These are phyloP conservation scores for Xylaria sp. DNA, from an alignment of 2,329 filamentous ascomycete genomes.

Conservation along the genomic window DNA sequence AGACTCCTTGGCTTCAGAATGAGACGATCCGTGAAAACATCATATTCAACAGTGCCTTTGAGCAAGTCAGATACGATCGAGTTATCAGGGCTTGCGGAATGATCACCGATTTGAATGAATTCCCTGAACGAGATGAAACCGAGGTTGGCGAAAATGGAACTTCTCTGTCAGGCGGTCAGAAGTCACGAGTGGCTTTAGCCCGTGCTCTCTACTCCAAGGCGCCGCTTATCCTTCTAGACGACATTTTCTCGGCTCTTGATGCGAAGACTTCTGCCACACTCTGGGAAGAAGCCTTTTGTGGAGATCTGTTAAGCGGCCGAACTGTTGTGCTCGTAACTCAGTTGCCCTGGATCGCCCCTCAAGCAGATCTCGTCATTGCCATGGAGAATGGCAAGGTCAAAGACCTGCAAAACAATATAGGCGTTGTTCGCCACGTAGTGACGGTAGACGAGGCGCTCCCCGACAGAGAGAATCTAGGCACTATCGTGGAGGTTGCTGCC, in stretches of 20 bases:
- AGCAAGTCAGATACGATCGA: conserved; percentile 48
- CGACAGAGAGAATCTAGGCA: conserved; percentile 33
- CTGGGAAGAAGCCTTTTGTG: conserved; percentile 54
- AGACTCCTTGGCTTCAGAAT: conserved; percentile 54
- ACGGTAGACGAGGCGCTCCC: conserved; percentile 36
- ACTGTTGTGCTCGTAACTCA: conserved; percentile 56
- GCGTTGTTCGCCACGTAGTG: conserved; percentile 42
- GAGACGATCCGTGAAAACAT: conserved; percentile 52
- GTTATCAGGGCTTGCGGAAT: conserved; percentile 54
- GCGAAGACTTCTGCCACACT: conserved; percentile 52
- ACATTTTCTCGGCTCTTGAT: conserved; percentile 56
- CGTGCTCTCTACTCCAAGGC: conserved; percentile 54
- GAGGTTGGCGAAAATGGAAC: conserved; percentile 51
- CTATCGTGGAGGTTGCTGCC: conserved; percentile 26
- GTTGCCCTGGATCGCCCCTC: conserved; percentile 47
- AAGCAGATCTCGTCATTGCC: conserved; percentile 43
- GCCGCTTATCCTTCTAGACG: conserved; percentile 51
- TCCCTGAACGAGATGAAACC: conserved; percentile 47
- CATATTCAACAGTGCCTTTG: conserved; percentile 47
- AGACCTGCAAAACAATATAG: conserved; percentile 41
- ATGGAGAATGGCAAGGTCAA: conserved; percentile 44
- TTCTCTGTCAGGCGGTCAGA: conserved; percentile 52
- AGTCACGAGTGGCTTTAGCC: conserved; percentile 51
- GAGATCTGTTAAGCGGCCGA: conserved; percentile 47
- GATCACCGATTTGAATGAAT: conserved; percentile 44